A percentile compares a stretch with the other conserved stretches of the same genome.
These are phyloP conservation scores for Vanilla planifolia DNA, from an alignment of 106 monocot genomes.

Conservation along the genomic window DNA sequence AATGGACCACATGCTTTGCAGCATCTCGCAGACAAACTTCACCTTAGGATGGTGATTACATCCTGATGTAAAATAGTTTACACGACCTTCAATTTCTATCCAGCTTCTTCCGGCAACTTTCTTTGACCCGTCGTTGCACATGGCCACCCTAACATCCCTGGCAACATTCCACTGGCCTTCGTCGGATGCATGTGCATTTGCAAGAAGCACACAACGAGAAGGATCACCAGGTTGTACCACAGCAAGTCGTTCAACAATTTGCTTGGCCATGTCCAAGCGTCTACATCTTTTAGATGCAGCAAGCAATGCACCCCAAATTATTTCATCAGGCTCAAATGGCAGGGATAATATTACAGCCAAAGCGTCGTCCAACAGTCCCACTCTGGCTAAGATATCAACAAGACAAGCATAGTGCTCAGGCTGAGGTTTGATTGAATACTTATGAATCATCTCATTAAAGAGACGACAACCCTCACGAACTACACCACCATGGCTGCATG, in stretches of 20 bases:
- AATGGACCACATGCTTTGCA: conserved; percentile 1
- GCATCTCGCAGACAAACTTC: not conserved
- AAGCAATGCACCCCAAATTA: conserved; percentile 62
- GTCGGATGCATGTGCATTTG: conserved; percentile 39
- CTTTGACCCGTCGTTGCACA: conserved; percentile 31
- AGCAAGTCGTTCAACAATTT: conserved; percentile 53
- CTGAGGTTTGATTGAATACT: conserved; percentile 32
- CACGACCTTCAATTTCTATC: conserved; percentile 33
- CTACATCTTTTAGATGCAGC: conserved; percentile 68
- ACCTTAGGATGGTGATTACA: not conserved
- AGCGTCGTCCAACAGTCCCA: conserved; percentile 35
- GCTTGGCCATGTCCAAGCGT: conserved; percentile 24
- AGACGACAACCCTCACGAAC: conserved; percentile 30
- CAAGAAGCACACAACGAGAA: conserved; percentile 47
- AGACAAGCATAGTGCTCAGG: conserved; percentile 79
- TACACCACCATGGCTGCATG: conserved; percentile 61
- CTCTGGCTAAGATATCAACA: conserved; percentile 57
- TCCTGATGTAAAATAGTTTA: conserved; percentile 17
- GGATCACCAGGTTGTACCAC: conserved; percentile 13
- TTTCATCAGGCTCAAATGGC: conserved; percentile 63
- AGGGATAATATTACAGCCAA: conserved; percentile 36
- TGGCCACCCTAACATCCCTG: conserved; percentile 41
- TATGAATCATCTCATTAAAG: conserved; percentile 45
- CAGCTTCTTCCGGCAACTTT: conserved; percentile 46
- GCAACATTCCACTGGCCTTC: conserved; percentile 26